These are phyloP conservation scores for Coemansia sp. DNA, from an alignment of 192 early-diverging fungal species.

Conservation along the genomic window DNA sequence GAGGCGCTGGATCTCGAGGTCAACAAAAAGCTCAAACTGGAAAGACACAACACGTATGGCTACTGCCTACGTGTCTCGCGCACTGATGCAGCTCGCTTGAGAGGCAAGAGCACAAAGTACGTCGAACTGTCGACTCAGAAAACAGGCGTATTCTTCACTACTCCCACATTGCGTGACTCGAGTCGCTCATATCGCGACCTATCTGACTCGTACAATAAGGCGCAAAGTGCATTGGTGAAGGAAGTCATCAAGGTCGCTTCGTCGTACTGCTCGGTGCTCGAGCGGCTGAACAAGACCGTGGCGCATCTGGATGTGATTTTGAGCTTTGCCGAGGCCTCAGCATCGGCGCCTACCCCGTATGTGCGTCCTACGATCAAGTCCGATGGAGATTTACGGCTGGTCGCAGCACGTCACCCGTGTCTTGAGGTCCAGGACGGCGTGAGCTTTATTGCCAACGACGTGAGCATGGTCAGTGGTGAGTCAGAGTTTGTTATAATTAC, in stretches of 20 bases:
- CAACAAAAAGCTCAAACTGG: constrained; percentile 89
- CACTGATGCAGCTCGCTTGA: constrained; percentile 68
- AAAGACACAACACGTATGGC: constrained; percentile 80
- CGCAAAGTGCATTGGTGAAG: constrained; percentile 77
- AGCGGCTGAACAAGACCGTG: constrained; percentile 72
- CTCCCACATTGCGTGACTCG: constrained; percentile 66
- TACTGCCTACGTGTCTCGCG: constrained; percentile 83
- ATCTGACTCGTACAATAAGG: constrained; percentile 64
- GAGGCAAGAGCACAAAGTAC: constrained; percentile 67
- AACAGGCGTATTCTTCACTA: constrained; percentile 88
- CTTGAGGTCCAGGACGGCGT: constrained; percentile 91
- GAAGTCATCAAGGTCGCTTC: constrained; percentile 89
- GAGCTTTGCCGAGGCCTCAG: constrained; percentile 85
- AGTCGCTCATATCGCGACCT: constrained; percentile 65
- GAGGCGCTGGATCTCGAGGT: constrained; percentile 72
- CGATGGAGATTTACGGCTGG: constrained; percentile 69
- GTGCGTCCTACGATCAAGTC: constrained; percentile 69
- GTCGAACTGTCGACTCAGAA: constrained; percentile 90
- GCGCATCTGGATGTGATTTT: constrained; percentile 88
- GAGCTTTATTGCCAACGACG: constrained; percentile 94
- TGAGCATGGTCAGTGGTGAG: constrained; percentile 68
- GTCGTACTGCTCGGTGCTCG: constrained; percentile 81
- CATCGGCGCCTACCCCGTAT: constrained; percentile 83
- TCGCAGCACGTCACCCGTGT: constrained; percentile 86
- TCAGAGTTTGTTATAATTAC: constrained; percentile 90